Base-by-base conservation (phyloP, 177 flowering plant genomes). In the Vitis hybrid region DNA sequence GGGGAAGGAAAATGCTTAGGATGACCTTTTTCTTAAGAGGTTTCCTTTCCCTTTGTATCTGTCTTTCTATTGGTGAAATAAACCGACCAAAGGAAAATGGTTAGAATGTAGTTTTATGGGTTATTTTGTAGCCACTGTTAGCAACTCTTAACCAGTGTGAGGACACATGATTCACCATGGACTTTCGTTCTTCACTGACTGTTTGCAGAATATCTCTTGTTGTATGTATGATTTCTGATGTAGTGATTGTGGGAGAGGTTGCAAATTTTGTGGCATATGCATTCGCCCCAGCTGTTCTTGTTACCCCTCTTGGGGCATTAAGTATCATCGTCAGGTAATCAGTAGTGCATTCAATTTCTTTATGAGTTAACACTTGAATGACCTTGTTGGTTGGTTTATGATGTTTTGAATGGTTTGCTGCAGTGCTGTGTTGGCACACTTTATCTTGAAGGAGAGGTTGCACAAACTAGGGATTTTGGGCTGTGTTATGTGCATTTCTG, bases 211-310 rank as follows among this genome's bases (percentile, higher is more conserved):
- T 72, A 54, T 77, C 66, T 77, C 15, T 66, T 75, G 27, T 67
- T 79, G 21, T 78, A 13, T 79, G 21, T 78, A 13, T 76, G 59
- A 46, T 81, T 62, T 74, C 52, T 77, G 56, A 52, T 78, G 50
- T 68, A 90, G 95, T 92, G 97, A 83, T 90, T 46, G 79, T 91
- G 71, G 97, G 97, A 48, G 97, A 92, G 84, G 78, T 83, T 62
- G 92, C 97, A 32, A 92, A 92, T 66, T 92, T 91, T 68, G 87
- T 86, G 56, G 97, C 96, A 6, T 92, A 92, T 81, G 94, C 93
- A 63, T 92, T 87, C 82, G 94, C 97, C 48, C 98, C 98, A 3
- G 96, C 96, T 13, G 87, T 92, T 71, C 91, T 92, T 68, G 97
- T 92, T 62, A 89, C 97, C n/a, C 97, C 97, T 62, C 90, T 92